A percentile compares a stretch with the other conserved stretches of the same genome.
phyloP scores from a whole-genome alignment of 805 yeast species.

The Cyberlindnera petersonii region DNA sequence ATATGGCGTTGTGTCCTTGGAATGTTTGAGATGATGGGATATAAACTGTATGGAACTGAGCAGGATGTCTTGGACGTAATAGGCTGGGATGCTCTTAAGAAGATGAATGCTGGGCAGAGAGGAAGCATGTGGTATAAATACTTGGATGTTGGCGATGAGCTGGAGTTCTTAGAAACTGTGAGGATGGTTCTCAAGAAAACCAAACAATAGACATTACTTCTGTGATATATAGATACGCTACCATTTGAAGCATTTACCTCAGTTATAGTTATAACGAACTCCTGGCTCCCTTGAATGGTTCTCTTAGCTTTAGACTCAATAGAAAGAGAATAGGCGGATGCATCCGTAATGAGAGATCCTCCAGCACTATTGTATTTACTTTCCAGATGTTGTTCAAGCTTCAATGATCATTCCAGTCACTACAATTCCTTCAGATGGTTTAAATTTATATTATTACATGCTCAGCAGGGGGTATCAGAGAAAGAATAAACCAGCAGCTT shows the following conservation, averaged over 20 bases:
- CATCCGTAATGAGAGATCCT: too few species aligned
- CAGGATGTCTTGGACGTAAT: constrained; percentile 42
- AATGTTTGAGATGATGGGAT: constrained; percentile 43
- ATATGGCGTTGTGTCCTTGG: constrained; percentile 52
- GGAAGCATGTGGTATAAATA: constrained; percentile 27
- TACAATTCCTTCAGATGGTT: too few species aligned
- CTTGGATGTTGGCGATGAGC: constrained; percentile 47
- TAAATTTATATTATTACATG: not conserved
- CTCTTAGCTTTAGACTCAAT: too few species aligned
- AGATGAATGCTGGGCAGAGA: constrained; percentile 21
- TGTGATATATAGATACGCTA: too few species aligned
- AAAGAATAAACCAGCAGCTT: not conserved
- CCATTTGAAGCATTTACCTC: too few species aligned
- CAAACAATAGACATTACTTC: too few species aligned
- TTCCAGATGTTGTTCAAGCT: too few species aligned
- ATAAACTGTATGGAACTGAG: constrained; percentile 47
- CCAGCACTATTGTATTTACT: too few species aligned
- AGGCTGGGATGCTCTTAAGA: constrained; percentile 32
- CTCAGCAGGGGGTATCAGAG: not conserved
- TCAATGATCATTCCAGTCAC: too few species aligned
- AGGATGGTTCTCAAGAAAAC: constrained; percentile 34
- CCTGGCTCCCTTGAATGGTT: too few species aligned
- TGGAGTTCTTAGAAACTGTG: constrained; percentile 43
- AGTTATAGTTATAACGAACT: too few species aligned
- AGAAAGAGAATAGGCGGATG: too few species aligned